Base-by-base conservation (phyloP, 345 rosid genomes). In the Rhodomyrtus tomentosa region DNA sequence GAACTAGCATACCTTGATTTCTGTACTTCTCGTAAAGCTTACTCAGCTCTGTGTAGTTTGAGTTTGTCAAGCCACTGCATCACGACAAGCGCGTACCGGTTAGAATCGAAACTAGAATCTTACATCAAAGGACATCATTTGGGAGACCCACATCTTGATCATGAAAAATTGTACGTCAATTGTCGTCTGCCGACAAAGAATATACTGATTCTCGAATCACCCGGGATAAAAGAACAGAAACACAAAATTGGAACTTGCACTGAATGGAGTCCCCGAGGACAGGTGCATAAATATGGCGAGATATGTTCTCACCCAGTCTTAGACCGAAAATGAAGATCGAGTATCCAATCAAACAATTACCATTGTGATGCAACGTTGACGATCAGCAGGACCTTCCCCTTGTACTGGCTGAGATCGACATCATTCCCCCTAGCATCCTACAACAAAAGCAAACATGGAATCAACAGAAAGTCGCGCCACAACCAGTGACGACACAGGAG, bases 331-430 rank as follows among this genome's bases (percentile, higher is more conserved):
- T 8, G 40, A 55, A 55, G 36, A 27, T 10, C 6, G 22, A 58
- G 40, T 7, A 48, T 38, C 76, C 79, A 42, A 38, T 45, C 52
- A 36, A 36, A 53, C n/a, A 2, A 24, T 52, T 87, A 95, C 98
- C 98, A 97, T 76, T 94, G 95, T 7, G 99, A 97, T 85, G 98
- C 98, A 88, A 95, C 99, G 90, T 97, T 97, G 90, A 97, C 98
- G 81, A 97, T 91, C 87, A 95, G 81, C 82, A 97, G 98, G 53
- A 89, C 98, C 90, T 95, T 97, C 55, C 94, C 99, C 90, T 91
- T 97, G 91, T 94, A 94, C 68, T 53, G 86, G 84, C 94, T 87
- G 45, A 96, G 95, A 86, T 91, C 93, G 48, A 95, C 95, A 83
- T 89, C 96, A 53, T 91, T 92, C 82, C 94, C 98, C 72, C 82